Percentiles rank a stretch among this genome's conserved stretches.
Conservation (phyloP, 2,329 filamentous ascomycete genomes). For the Diaporthe longicolla region DNA sequence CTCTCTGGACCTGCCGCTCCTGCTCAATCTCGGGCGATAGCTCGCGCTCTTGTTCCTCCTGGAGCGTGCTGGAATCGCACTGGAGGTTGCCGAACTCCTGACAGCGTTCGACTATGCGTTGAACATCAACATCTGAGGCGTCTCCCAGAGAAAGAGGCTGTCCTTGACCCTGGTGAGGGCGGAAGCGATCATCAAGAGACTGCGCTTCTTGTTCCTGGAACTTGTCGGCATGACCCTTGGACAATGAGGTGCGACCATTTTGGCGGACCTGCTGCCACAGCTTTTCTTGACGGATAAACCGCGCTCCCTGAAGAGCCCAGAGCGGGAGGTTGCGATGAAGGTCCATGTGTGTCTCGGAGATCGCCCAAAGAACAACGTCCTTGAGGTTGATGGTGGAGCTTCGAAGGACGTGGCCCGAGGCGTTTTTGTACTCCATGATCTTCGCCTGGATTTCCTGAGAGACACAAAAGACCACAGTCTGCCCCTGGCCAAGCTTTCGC, state of each 20-base stretch:
- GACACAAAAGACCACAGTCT: slow-evolving; percentile 74
- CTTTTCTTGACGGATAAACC: slow-evolving; percentile 58
- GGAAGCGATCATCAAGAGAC: slow-evolving; percentile 66
- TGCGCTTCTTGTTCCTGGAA: slow-evolving; percentile 71
- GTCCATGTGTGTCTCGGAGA: slow-evolving; percentile 69
- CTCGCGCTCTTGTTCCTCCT: slow-evolving; percentile 80
- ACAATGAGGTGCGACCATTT: slow-evolving; percentile 39
- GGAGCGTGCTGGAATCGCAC: slow-evolving; percentile 56
- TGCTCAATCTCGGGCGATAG: slow-evolving; percentile 74
- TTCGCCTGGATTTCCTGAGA: slow-evolving; percentile 70
- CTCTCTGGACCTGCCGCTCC: slow-evolving; percentile 68
- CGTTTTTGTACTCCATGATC: slow-evolving; percentile 54
- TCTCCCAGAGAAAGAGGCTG: too few species aligned
- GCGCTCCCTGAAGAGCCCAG: slow-evolving; percentile 72
- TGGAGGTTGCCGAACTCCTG: slow-evolving; percentile 51
- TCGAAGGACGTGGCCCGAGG: too few species aligned
- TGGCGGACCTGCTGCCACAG: slow-evolving; percentile 49
- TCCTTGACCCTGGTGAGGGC: slow-evolving; percentile 48
- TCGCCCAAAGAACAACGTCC: slow-evolving; percentile 72
- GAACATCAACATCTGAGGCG: neutral
- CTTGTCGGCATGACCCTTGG: slow-evolving; percentile 50
- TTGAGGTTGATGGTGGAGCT: neutral
- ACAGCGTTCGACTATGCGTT: neutral
- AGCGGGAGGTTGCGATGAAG: slow-evolving; percentile 65
- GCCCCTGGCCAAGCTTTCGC: slow-evolving; percentile 75